Percentiles rank a stretch among this genome's conserved stretches.
Evolutionary conservation across 2,329 filamentous ascomycete genomes (phyloP).

Genomic region (Trichoderma koningii): DNA sequence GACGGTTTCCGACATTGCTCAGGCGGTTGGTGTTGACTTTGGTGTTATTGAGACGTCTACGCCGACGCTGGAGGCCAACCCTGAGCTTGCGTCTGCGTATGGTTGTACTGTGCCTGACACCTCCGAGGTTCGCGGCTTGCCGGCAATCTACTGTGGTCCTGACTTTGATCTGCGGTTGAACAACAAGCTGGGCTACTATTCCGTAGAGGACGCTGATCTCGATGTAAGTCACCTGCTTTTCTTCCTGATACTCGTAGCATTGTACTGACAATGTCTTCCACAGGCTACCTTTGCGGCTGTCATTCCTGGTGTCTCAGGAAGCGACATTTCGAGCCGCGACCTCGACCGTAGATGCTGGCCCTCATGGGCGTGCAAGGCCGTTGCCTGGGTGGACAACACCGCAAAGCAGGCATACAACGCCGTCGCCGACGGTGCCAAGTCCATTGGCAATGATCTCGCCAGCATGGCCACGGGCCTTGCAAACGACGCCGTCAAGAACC

Average conservation of each 20-base stretch:
- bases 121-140: neutral
- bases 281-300: neutral
- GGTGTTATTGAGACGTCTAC: neutral
- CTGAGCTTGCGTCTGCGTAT: constrained; percentile 1
- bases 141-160: constrained; percentile 9
- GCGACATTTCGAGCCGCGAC: neutral
- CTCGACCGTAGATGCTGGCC: constrained; percentile 7
- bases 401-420: neutral
- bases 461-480: neutral
- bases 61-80: neutral
- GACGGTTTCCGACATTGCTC: constrained; percentile 3
- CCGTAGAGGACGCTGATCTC: neutral
- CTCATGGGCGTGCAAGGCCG: neutral
- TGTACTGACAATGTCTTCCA: neutral
- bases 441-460: neutral
- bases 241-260: too few relatives aligned
- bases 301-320: neutral
- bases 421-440: neutral
- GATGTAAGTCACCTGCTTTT: neutral
- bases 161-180: constrained; percentile 4
- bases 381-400: too few relatives aligned
- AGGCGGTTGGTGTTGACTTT: constrained; percentile 9
- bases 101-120: neutral
- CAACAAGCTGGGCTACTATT: constrained; percentile 5
- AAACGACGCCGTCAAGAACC: neutral